A percentile compares a stretch with the other conserved stretches of the same genome.
Evolutionary conservation across 2,329 filamentous ascomycete species (phyloP).

Genomic region (Fusarium marasasianum): DNA sequence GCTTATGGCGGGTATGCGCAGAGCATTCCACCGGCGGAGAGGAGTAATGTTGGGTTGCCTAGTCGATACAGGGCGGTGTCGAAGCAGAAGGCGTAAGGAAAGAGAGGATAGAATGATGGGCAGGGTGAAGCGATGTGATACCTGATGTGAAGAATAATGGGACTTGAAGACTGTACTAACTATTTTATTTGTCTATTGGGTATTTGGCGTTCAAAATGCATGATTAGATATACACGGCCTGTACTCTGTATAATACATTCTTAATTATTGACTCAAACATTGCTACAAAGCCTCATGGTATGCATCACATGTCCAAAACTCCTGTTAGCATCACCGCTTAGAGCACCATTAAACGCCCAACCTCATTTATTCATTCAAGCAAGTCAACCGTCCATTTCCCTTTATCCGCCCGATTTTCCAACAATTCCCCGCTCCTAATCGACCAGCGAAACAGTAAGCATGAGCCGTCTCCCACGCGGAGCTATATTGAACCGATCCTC

Average conservation of each 20-base stretch:
- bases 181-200: background rate
- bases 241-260: background rate
- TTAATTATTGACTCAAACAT: no score
- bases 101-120: no score
- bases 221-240: background rate
- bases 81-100: background rate
- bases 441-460: background rate
- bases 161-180: background rate
- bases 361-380: no score
- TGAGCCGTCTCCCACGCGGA: background rate
- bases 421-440: background rate
- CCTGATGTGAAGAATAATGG: background rate
- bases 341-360: background rate
- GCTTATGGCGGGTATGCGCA: constrained; percentile 20
- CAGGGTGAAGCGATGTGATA: background rate
- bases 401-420: no score
- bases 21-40: constrained; percentile 14
- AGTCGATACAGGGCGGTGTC: constrained; percentile 23
- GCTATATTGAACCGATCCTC: background rate
- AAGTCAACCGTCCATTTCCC: fast-evolving
- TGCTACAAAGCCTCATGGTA: fast-evolving
- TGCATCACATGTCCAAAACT: background rate
- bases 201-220: background rate
- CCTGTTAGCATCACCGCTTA: background rate
- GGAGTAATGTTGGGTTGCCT: constrained; percentile 22